phyloP scores from a whole-genome alignment of 1,284 basidiomycete species.

The Singerocomus inundabilis region DNA sequence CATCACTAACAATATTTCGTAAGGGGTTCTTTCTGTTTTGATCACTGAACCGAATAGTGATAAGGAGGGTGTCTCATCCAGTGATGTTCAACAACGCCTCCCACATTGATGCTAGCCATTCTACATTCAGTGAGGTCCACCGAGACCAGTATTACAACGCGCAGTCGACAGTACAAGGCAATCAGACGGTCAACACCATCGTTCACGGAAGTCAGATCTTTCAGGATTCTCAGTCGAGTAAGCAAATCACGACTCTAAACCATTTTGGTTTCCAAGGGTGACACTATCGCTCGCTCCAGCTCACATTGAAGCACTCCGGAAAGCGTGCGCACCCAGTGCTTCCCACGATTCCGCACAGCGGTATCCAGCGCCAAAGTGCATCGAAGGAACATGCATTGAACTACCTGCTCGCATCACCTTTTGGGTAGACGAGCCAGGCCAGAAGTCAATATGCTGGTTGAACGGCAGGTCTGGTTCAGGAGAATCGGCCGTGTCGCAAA shows the following conservation, averaged over 20 bases:
- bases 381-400: constrained; percentile 24
- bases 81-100: too few species aligned
- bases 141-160: too few species aligned
- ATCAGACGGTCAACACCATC: too few species aligned
- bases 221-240: constrained; percentile 15
- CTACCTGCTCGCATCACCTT: constrained; percentile 18
- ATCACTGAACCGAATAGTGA: too few species aligned
- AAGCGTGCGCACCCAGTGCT: constrained; percentile 19
- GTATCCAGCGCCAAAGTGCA: constrained; percentile 22
- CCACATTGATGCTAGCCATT: too few species aligned
- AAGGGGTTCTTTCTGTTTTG: neutral
- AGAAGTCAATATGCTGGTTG: too few species aligned
- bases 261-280: neutral
- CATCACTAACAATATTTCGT: too few species aligned
- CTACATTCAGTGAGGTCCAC: too few species aligned
- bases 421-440: constrained; percentile 17
- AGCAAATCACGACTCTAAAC: neutral
- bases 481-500: neutral
- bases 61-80: too few species aligned
- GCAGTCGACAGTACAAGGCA: too few species aligned
- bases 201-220: too few species aligned
- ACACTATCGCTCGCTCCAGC: neutral
- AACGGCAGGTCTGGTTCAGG: neutral
- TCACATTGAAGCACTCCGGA: constrained; percentile 14
- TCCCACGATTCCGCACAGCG: constrained; percentile 21